Percentiles rank a stretch among this genome's conserved stretches.
Evolutionary conservation across 495 filamentous ascomycete species (phyloP).

Genomic region (Neurospora sp.): DNA sequence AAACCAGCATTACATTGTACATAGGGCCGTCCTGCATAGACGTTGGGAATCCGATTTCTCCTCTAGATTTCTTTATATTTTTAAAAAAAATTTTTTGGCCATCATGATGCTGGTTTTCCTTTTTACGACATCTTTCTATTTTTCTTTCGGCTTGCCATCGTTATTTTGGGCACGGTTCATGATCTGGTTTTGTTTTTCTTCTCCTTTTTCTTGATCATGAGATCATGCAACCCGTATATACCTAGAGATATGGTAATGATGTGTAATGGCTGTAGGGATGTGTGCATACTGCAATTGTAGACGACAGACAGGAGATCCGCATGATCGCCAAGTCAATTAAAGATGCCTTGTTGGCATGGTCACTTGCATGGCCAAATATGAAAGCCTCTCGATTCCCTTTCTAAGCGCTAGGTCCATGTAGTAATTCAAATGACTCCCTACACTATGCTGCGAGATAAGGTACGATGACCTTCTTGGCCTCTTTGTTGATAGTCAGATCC

Average conservation of each 20-base stretch:
- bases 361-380: not conserved
- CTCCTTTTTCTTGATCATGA: not conserved
- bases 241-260: too few species aligned
- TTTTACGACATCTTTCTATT: not conserved
- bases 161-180: not conserved
- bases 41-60: not conserved
- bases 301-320: not conserved
- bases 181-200: not conserved
- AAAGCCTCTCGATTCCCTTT: not conserved
- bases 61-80: not conserved
- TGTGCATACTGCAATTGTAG: not conserved
- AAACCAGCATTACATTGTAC: not conserved
- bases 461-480: not conserved
- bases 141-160: not conserved
- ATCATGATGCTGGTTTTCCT: not conserved
- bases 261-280: not conserved
- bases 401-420: not conserved
- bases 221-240: not conserved
- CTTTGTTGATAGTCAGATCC: not conserved
- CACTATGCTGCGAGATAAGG: not conserved
- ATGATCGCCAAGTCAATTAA: not conserved
- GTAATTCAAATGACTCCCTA: not conserved
- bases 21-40: not conserved
- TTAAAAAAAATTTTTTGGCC: too few species aligned
- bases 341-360: not conserved